Conservation (phyloP, 2,329 filamentous ascomycete species). For the Mycosphaerella sp. region DNA sequence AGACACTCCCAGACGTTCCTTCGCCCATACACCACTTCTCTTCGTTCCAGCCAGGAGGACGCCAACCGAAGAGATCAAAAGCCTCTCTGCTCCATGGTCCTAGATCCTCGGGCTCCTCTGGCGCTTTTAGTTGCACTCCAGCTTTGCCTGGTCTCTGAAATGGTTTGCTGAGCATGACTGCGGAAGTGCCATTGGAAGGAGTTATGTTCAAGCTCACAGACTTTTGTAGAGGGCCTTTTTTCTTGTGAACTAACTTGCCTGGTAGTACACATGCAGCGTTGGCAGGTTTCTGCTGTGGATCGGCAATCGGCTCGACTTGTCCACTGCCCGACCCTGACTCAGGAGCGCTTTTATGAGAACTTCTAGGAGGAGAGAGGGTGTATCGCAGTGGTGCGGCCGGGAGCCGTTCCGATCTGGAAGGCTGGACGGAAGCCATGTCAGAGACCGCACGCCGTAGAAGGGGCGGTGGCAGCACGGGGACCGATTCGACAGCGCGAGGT, state of each 20-base stretch:
- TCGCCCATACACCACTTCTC: conserved; percentile 26
- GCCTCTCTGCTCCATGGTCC: conserved; percentile 66
- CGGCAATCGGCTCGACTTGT: background rate
- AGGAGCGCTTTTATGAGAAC: conserved; percentile 15
- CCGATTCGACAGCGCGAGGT: background rate
- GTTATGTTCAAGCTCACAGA: conserved; percentile 25
- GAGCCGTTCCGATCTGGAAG: conserved; percentile 15
- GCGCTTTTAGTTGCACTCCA: conserved; percentile 11
- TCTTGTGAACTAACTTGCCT: conserved; percentile 2
- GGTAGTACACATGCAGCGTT: conserved; percentile 3
- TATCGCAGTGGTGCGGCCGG: conserved; percentile 29
- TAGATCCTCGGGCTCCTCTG: conserved; percentile 42
- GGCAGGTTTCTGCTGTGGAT: background rate
- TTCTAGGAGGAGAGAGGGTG: conserved; percentile 23
- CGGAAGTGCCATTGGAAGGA: conserved; percentile 21
- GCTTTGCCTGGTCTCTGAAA: conserved; percentile 28
- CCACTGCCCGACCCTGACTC: background rate
- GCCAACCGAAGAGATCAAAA: conserved; percentile 58
- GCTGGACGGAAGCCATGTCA: conserved; percentile 6
- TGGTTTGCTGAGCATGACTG: conserved; percentile 26
- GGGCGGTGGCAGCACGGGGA: background rate
- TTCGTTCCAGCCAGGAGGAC: conserved; percentile 43
- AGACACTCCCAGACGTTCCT: background rate
- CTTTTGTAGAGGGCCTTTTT: conserved; percentile 20
- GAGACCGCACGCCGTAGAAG: conserved; percentile 19